These are phyloP conservation scores for Penicillium mononematosum DNA, from an alignment of 495 filamentous ascomycete species.

Conservation along the genomic window DNA sequence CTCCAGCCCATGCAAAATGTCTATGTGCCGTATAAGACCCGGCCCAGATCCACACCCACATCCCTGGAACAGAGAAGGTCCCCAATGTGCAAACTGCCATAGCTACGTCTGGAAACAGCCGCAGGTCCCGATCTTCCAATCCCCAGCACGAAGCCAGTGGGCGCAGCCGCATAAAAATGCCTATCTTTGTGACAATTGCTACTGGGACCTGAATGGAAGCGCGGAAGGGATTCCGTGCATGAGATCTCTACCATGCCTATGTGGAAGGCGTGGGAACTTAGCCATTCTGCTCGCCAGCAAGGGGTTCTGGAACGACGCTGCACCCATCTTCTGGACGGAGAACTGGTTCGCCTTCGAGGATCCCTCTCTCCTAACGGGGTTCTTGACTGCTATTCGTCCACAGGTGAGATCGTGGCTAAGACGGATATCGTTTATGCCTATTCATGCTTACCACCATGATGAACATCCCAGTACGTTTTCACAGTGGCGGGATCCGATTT, in stretches of 20 bases:
- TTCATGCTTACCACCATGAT: background rate
- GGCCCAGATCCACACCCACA: background rate
- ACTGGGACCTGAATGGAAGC: slow-evolving; percentile 12
- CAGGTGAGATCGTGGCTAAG: slow-evolving; percentile 17
- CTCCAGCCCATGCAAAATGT: slow-evolving; percentile 7
- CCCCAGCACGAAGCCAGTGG: slow-evolving; percentile 27
- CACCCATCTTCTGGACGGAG: slow-evolving; percentile 28
- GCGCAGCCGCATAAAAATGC: slow-evolving; percentile 15
- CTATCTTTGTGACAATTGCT: slow-evolving; percentile 28
- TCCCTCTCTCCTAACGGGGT: slow-evolving; percentile 15
- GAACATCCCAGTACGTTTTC: background rate
- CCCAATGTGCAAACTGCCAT: slow-evolving; percentile 1
- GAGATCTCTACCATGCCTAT: slow-evolving; percentile 22
- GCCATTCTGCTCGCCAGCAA: slow-evolving; percentile 24
- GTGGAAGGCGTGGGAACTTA: slow-evolving; percentile 20
- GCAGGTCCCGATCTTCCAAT: background rate
- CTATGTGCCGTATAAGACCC: background rate
- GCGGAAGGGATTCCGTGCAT: slow-evolving; percentile 1
- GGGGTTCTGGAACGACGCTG: slow-evolving; percentile 25
- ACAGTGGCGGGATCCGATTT: background rate
- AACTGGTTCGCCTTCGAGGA: slow-evolving; percentile 32
- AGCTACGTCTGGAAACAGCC: background rate
- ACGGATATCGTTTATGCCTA: slow-evolving; percentile 1
- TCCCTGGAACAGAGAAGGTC: background rate
- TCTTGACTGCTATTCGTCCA: slow-evolving; percentile 17